phyloP scores from a whole-genome alignment of 192 early-diverging fungal genomes.

The Allomyces arbusculus region DNA sequence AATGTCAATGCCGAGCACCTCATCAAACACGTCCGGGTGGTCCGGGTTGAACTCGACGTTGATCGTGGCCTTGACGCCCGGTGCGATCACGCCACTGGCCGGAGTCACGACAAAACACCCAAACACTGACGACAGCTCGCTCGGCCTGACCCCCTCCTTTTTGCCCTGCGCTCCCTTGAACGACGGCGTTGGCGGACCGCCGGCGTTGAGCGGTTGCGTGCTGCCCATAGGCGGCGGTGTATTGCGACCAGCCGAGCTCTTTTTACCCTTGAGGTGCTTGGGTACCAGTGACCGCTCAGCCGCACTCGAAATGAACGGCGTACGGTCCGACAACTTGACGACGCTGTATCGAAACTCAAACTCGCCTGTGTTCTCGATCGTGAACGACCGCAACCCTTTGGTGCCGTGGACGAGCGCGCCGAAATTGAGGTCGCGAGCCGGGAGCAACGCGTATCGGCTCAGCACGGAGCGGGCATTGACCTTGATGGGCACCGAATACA shows the following conservation, averaged over 20 bases:
- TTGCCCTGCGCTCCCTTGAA: constrained; percentile 5
- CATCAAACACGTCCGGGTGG: constrained; percentile 30
- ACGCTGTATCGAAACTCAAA: constrained; percentile 41
- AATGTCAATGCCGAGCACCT: constrained; percentile 34
- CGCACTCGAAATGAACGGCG: constrained; percentile 1
- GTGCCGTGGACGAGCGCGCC: constrained; percentile 34
- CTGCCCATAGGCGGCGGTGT: constrained; percentile 9
- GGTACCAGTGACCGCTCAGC: constrained; percentile 5
- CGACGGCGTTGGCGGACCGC: background rate
- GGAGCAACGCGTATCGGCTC: constrained; percentile 29
- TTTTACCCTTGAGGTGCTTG: too few species aligned
- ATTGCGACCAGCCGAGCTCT: constrained; percentile 8
- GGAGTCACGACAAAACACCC: constrained; percentile 38
- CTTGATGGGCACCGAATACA: constrained; percentile 20
- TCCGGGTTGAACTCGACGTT: constrained; percentile 43
- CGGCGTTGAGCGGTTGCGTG: constrained; percentile 16
- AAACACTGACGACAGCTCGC: constrained; percentile 27
- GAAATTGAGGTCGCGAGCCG: constrained; percentile 36
- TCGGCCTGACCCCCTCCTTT: constrained; percentile 28
- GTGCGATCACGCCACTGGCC: constrained; percentile 19
- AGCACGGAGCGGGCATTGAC: constrained; percentile 29
- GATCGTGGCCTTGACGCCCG: constrained; percentile 29
- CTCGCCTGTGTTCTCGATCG: constrained; percentile 37
- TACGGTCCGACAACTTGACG: constrained; percentile 15
- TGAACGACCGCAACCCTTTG: constrained; percentile 28